Conservation (phyloP, 148 eudicot species). For the Cornus suecica region DNA sequence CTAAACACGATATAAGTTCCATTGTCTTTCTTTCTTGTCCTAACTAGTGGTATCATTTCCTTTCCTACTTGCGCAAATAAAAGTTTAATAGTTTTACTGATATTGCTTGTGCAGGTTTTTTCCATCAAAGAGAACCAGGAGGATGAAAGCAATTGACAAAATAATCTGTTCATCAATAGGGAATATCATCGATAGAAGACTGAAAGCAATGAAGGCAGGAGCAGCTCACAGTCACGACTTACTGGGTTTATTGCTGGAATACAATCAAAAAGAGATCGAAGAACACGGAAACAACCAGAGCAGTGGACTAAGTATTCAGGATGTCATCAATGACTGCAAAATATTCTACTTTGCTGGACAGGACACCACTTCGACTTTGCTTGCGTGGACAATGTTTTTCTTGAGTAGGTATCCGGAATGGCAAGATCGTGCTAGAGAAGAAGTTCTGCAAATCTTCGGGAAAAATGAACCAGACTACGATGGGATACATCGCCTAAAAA, state of each 20-base stretch:
- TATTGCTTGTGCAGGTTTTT: neutral
- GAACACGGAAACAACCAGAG: neutral
- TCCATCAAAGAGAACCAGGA: slow-evolving; percentile 16
- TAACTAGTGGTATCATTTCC: neutral
- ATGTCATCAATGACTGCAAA: slow-evolving; percentile 39
- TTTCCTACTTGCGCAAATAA: neutral
- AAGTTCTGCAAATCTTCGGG: slow-evolving; percentile 26
- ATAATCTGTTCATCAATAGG: slow-evolving; percentile 13
- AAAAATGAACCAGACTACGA: slow-evolving; percentile 25
- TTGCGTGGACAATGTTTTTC: slow-evolving; percentile 37
- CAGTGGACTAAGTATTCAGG: slow-evolving; percentile 15
- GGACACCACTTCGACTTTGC: slow-evolving; percentile 35
- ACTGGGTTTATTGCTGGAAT: slow-evolving; percentile 21
- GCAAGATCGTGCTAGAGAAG: slow-evolving; percentile 39
- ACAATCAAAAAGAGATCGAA: slow-evolving; percentile 5
- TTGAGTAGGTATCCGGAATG: slow-evolving; percentile 28
- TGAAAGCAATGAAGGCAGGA: slow-evolving; percentile 14
- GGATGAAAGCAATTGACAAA: slow-evolving; percentile 9
- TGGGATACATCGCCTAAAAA: slow-evolving; percentile 21
- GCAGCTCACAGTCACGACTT: slow-evolving; percentile 23
- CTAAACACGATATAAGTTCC: too few relatives aligned
- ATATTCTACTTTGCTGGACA: slow-evolving; percentile 39
- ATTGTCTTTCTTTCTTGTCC: too few relatives aligned
- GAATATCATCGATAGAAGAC: slow-evolving; percentile 24
- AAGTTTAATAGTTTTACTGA: neutral